A percentile compares a stretch with the other conserved stretches of the same genome.
phyloP scores from a whole-genome alignment of 371 early-diverging fungal genomes.

The Mucor piriformis region DNA sequence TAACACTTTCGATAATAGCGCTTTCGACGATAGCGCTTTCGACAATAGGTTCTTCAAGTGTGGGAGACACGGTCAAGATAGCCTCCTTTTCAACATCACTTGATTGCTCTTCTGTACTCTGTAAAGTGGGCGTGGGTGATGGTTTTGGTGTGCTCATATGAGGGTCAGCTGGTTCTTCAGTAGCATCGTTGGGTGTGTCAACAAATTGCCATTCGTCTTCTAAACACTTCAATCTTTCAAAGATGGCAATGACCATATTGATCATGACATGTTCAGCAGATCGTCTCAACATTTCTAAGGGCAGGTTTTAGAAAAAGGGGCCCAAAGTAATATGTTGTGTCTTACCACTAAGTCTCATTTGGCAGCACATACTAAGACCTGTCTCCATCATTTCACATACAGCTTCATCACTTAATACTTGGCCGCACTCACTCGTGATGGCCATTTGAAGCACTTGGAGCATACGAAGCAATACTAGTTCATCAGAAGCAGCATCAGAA shows the following conservation, averaged over 20 bases:
- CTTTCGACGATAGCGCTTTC: not conserved
- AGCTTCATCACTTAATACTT: conserved; percentile 82
- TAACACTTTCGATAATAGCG: too few species aligned
- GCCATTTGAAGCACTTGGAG: conserved; percentile 79
- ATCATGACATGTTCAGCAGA: conserved; percentile 84
- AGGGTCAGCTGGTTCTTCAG: conserved; percentile 25
- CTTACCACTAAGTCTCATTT: conserved; percentile 85
- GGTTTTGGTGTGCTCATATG: conserved; percentile 49
- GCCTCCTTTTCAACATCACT: not conserved
- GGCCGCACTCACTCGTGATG: conserved; percentile 68
- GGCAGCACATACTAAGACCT: conserved; percentile 94
- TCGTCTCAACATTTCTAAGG: conserved; percentile 73
- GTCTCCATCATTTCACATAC: conserved; percentile 97
- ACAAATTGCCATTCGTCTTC: conserved; percentile 53
- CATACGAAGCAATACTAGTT: conserved; percentile 89
- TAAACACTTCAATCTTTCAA: conserved; percentile 54
- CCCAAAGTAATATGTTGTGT: too few species aligned
- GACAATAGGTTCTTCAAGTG: not conserved
- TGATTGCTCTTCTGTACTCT: not conserved
- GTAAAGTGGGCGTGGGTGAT: conserved; percentile 29
- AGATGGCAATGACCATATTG: conserved; percentile 73
- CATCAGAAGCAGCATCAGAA: conserved; percentile 90
- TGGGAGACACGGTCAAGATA: not conserved
- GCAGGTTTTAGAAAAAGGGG: too few species aligned
- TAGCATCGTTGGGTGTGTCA: conserved; percentile 26